A percentile compares a stretch with the other conserved stretches of the same genome.
Conservation (phyloP, 2,329 filamentous ascomycete genomes). For the Exserohilum rostratum region DNA sequence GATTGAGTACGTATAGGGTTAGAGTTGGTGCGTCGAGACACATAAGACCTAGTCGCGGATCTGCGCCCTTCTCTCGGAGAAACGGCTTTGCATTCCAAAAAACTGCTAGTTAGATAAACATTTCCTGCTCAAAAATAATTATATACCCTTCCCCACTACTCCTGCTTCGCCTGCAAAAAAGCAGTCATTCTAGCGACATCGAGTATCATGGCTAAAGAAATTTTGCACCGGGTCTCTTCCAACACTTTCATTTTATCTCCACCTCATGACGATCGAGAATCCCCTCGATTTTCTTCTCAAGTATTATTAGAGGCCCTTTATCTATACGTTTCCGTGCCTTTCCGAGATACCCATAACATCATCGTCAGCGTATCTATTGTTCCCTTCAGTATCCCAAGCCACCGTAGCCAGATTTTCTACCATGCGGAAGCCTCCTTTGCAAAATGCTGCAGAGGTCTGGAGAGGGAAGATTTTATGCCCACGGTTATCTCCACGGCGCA, state of each 20-base stretch:
- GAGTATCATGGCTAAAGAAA: too few species aligned
- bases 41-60: too few species aligned
- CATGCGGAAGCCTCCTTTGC: not conserved
- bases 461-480: not conserved
- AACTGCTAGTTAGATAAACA: too few species aligned
- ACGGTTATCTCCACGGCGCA: not conserved
- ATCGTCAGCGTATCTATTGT: not conserved
- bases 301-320: not conserved
- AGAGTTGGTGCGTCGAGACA: too few species aligned
- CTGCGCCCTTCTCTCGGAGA: too few species aligned
- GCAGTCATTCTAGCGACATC: too few species aligned
- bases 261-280: not conserved
- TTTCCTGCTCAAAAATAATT: too few species aligned
- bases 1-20: too few species aligned
- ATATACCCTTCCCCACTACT: too few species aligned
- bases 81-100: too few species aligned
- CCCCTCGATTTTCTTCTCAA: not conserved
- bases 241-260: not conserved
- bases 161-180: too few species aligned
- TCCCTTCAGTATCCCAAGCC: not conserved
- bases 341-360: not conserved
- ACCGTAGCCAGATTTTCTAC: not conserved
- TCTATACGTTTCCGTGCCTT: not conserved
- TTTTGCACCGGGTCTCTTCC: too few species aligned
- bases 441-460: not conserved